Evolutionary conservation across 1,139 yeast genomes (phyloP).

Genomic region (Candida sp.): DNA sequence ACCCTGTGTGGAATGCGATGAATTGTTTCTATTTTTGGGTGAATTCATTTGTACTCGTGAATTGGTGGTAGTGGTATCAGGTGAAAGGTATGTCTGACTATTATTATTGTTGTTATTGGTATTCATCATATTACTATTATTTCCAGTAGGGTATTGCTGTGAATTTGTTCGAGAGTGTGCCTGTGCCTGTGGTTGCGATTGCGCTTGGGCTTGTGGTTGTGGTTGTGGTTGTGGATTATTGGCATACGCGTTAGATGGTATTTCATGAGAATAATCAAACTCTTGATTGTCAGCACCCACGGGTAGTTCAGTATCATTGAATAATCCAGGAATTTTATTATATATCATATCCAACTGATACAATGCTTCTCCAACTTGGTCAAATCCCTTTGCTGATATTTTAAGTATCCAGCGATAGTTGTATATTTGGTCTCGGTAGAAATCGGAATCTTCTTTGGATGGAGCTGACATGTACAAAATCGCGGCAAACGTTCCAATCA

Average conservation of each 20-base stretch:
- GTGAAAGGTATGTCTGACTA: constrained; percentile 20
- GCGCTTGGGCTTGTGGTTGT: constrained; percentile 6
- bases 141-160: background rate
- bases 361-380: constrained; percentile 69
- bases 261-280: background rate
- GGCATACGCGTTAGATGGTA: background rate
- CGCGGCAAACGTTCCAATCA: constrained; percentile 86
- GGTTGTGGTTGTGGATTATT: constrained; percentile 7
- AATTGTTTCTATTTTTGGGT: constrained; percentile 14
- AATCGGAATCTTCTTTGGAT: constrained; percentile 56
- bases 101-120: constrained; percentile 6
- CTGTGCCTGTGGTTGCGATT: background rate
- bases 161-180: constrained; percentile 5
- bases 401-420: constrained; percentile 75
- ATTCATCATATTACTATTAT: constrained; percentile 6
- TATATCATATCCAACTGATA: constrained; percentile 62
- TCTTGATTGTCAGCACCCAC: constrained; percentile 10
- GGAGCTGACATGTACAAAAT: constrained; percentile 63
- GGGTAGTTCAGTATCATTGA: constrained; percentile 46
- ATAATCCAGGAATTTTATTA: constrained; percentile 64
- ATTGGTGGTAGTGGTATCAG: constrained; percentile 17
- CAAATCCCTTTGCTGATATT: constrained; percentile 71
- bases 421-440: constrained; percentile 64
- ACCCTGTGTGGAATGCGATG: constrained; percentile 32
- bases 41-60: constrained; percentile 6